These are phyloP conservation scores for Malassezia furfur DNA, from an alignment of 1,284 basidiomycete species.

Conservation along the genomic window DNA sequence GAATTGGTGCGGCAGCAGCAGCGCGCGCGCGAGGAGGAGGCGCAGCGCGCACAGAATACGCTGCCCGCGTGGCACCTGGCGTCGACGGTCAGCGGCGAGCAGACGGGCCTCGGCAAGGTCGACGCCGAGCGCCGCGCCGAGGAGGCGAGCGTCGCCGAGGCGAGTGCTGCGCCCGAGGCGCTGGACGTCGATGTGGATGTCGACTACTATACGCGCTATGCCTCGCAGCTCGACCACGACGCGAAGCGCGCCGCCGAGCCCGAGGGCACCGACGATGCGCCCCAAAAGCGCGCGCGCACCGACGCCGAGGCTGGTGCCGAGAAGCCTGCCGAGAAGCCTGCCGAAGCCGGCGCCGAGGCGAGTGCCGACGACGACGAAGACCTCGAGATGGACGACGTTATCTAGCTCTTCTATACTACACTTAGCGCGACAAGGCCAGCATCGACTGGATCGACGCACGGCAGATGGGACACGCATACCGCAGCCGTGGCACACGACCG, in stretches of 20 bases:
- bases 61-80: slow-evolving; percentile 86
- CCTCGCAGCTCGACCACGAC: slow-evolving; percentile 27
- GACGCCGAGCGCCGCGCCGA: slow-evolving; percentile 21
- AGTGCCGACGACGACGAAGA: slow-evolving; percentile 25
- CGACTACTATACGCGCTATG: slow-evolving; percentile 44
- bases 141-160: slow-evolving; percentile 15
- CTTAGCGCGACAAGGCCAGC: slow-evolving; percentile 1
- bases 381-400: slow-evolving; percentile 40
- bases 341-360: slow-evolving; percentile 5
- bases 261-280: slow-evolving; percentile 1
- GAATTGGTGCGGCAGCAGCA: slow-evolving; percentile 51
- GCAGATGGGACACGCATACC: slow-evolving; percentile 45
- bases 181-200: slow-evolving; percentile 26
- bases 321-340: not conserved
- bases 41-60: slow-evolving; percentile 65
- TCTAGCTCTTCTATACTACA: slow-evolving; percentile 17
- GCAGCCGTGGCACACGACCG: slow-evolving; percentile 33
- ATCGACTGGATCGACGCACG: slow-evolving; percentile 18
- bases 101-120: slow-evolving; percentile 65
- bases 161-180: slow-evolving; percentile 21
- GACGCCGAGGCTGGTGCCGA: not conserved
- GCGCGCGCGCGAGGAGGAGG: slow-evolving; percentile 32
- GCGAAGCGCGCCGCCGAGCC: slow-evolving; percentile 15
- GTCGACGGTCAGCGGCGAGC: slow-evolving; percentile 83
- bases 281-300: slow-evolving; percentile 5